Base-by-base conservation (phyloP, 768 basidiomycete genomes). In the Suillus sp. region DNA sequence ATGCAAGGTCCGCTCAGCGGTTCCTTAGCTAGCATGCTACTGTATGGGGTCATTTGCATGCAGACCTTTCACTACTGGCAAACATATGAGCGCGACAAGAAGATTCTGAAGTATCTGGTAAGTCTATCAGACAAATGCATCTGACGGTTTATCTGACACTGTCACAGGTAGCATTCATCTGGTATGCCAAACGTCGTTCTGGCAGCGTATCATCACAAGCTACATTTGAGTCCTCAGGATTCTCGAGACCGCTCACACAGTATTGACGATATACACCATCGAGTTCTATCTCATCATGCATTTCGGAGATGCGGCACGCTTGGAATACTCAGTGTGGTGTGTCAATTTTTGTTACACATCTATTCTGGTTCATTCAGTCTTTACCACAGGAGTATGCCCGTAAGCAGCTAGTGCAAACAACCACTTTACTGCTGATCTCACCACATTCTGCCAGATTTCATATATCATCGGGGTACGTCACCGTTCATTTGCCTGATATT, bases 41-140 rank as follows among this genome's bases (percentile, higher is more conserved):
- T 68, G 6, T 68, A 68, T 7, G 62, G 68, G 5, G 58, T 68
- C 20, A 57, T 69, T 35, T 69, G 68, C 60, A 54, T 66, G 62
- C 68, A 69, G 42, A 63, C 59, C 4, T 69, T 69, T 43, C 55
- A 47, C 37, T 69, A 69, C 40, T 58, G 54, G 27, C 48, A 14
- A 2, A 57, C 61, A 14, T 66, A 66, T 11, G 37, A 43, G 4
- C 25, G 35, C 8, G 68, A 69, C 51, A 61, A 32, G 18, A 62
- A 43, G 3, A 10, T 22, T n/a, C 37, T 69, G 10, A 63, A 64
- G 43, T 63, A 53, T 47, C 20, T 42, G 22, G 50, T 69, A 40
- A 37, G 7, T 38, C 16, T 27, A 18, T 8, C 32, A 51, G 22
- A 59, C 10, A 7, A 27, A 51, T 53, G 8, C 35, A 10, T 35